Evolutionary conservation across 1,284 basidiomycete species (phyloP).

Genomic region (Malassezia caprae): DNA sequence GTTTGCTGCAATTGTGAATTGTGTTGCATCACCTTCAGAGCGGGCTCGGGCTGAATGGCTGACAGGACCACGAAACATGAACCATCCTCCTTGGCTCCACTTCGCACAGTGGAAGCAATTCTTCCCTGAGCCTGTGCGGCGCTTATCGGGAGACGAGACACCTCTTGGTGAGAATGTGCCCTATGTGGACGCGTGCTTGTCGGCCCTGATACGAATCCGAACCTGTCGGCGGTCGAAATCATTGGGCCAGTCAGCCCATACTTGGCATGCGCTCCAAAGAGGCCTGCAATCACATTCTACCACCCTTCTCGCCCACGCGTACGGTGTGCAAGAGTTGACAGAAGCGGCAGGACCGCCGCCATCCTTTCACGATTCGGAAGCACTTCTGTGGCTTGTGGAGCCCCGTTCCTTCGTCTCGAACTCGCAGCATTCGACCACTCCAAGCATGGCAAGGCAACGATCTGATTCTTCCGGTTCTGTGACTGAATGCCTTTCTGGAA

Average conservation of each 20-base stretch:
- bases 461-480: not conserved
- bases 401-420: constrained; percentile 10
- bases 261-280: constrained; percentile 10
- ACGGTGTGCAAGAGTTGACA: constrained; percentile 10
- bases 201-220: not conserved
- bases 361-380: not conserved
- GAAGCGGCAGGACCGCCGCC: not conserved
- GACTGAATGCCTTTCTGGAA: not conserved
- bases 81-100: not conserved
- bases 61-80: not conserved
- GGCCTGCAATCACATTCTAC: constrained; percentile 6
- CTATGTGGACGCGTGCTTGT: not conserved
- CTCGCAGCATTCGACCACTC: not conserved
- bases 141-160: not conserved
- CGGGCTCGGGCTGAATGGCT: constrained; percentile 7
- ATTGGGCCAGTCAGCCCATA: constrained; percentile 15
- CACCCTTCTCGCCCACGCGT: constrained; percentile 9
- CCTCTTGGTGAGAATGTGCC: not conserved
- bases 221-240: constrained; percentile 3
- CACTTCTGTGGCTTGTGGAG: constrained; percentile 9
- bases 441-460: constrained; percentile 1
- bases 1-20: constrained; percentile 8
- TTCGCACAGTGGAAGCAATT: not conserved
- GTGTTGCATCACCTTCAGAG: constrained; percentile 5
- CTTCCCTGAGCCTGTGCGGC: not conserved